phyloP scores from a whole-genome alignment of 345 rosid species.

The Pistacia integerrima region DNA sequence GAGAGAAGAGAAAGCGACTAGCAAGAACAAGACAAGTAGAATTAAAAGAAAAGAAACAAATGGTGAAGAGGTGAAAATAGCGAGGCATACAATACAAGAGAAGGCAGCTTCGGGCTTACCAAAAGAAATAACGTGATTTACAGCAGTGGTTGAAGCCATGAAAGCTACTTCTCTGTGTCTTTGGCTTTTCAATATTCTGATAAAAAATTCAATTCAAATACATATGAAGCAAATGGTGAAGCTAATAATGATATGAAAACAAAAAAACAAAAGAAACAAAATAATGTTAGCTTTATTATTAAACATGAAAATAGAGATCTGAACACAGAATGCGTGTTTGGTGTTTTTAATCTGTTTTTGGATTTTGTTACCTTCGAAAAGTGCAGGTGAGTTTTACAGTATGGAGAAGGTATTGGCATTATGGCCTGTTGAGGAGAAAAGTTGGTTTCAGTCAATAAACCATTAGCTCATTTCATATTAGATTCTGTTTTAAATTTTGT shows the following conservation, averaged over 20 bases:
- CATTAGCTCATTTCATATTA: neutral
- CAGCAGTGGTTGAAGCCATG: constrained; percentile 28
- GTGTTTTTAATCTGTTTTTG: neutral
- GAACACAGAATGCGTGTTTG: constrained; percentile 17
- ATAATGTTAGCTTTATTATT: neutral
- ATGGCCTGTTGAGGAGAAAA: neutral
- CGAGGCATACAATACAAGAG: constrained; percentile 26
- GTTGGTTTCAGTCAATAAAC: neutral
- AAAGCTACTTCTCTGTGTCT: constrained; percentile 28
- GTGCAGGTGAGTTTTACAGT: neutral
- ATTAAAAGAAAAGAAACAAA: constrained; percentile 12
- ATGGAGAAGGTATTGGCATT: too few species aligned
- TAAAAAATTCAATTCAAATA: neutral
- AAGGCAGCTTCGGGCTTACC: constrained; percentile 36
- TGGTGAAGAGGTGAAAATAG: constrained; percentile 21
- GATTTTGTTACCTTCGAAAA: neutral
- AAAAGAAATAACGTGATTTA: constrained; percentile 14
- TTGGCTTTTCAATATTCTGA: neutral
- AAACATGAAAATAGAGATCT: constrained; percentile 17
- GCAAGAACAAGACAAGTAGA: constrained; percentile 21
- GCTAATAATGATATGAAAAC: constrained; percentile 7
- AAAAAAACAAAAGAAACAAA: neutral
- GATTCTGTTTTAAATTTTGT: neutral
- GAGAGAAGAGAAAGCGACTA: neutral
- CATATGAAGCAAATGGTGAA: constrained; percentile 9